Conservation (phyloP, 2,329 filamentous ascomycete genomes). For the Fusarium drepaniforme region DNA sequence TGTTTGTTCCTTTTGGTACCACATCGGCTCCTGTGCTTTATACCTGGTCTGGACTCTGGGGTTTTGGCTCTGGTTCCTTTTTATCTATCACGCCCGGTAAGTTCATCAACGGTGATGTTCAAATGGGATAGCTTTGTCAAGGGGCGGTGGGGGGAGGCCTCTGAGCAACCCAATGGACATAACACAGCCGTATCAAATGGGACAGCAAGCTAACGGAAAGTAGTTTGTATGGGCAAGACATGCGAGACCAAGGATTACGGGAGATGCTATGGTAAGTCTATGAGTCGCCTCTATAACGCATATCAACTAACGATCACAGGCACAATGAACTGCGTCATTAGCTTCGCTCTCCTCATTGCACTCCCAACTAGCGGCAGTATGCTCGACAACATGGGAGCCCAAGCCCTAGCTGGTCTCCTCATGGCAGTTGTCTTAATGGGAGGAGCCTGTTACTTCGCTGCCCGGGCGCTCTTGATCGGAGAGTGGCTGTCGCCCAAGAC, state of each 20-base stretch:
- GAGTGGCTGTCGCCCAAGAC: conserved; percentile 38
- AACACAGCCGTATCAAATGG: too few relatives aligned
- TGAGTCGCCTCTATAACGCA: background rate
- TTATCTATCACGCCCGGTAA: conserved; percentile 54
- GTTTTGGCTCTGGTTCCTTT: conserved; percentile 62
- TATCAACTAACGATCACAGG: conserved; percentile 41
- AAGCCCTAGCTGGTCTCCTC: conserved; percentile 59
- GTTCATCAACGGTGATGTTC: background rate
- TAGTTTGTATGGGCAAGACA: conserved; percentile 60
- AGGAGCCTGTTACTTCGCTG: conserved; percentile 47
- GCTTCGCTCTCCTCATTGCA: conserved; percentile 58
- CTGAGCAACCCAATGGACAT: too few relatives aligned
- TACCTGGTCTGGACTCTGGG: conserved; percentile 59
- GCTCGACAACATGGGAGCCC: conserved; percentile 58
- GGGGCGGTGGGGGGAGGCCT: too few relatives aligned
- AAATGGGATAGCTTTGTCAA: background rate
- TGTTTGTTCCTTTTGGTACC: conserved; percentile 60
- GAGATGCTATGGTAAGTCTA: conserved; percentile 50
- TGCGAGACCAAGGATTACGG: conserved; percentile 61
- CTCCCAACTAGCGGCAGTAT: conserved; percentile 60
- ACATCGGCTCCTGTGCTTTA: conserved; percentile 55
- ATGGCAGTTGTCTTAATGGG: conserved; percentile 55
- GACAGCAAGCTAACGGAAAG: conserved; percentile 3
- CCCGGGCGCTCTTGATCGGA: conserved; percentile 42
- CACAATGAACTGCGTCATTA: conserved; percentile 59